phyloP scores from a whole-genome alignment of 1,139 yeast species.

The Taphrina flavorubra region DNA sequence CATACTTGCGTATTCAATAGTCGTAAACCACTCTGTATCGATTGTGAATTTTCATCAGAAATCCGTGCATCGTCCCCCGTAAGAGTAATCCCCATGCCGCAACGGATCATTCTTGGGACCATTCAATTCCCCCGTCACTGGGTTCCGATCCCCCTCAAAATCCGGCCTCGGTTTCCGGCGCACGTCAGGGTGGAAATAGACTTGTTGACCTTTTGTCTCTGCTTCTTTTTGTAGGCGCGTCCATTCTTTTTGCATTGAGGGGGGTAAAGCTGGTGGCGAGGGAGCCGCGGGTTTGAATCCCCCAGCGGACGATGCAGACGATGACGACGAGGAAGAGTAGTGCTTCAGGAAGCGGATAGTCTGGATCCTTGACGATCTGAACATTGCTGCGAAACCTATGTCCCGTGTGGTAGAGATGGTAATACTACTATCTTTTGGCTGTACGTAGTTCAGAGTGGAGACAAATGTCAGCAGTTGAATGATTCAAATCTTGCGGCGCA shows the following conservation, averaged over 20 bases:
- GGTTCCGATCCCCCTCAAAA: conserved; percentile 93
- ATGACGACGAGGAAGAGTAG: not conserved
- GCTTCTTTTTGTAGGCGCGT: conserved; percentile 84
- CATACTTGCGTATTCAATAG: too few species aligned
- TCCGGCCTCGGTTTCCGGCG: conserved; percentile 80
- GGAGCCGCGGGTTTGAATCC: conserved; percentile 55
- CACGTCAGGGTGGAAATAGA: conserved; percentile 70
- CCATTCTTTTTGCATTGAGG: conserved; percentile 90
- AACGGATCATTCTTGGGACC: conserved; percentile 99
- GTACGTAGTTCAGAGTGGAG: not conserved
- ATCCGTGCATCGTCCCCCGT: conserved; percentile 94
- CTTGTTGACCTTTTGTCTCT: conserved; percentile 56
- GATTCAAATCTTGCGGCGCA: not conserved
- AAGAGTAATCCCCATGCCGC: conserved; percentile 91
- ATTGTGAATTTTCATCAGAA: conserved; percentile 56
- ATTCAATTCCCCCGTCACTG: conserved; percentile 80
- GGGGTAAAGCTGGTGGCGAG: conserved; percentile 82
- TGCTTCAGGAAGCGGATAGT: too few species aligned
- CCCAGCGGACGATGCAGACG: not conserved
- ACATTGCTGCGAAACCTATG: too few species aligned
- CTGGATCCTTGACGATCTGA: too few species aligned
- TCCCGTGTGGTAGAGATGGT: too few species aligned
- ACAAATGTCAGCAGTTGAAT: not conserved
- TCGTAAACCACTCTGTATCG: too few species aligned
- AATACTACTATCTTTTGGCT: too few species aligned